phyloP scores from a whole-genome alignment of 208 protist species.

The Acanthamoeba triangularis region DNA sequence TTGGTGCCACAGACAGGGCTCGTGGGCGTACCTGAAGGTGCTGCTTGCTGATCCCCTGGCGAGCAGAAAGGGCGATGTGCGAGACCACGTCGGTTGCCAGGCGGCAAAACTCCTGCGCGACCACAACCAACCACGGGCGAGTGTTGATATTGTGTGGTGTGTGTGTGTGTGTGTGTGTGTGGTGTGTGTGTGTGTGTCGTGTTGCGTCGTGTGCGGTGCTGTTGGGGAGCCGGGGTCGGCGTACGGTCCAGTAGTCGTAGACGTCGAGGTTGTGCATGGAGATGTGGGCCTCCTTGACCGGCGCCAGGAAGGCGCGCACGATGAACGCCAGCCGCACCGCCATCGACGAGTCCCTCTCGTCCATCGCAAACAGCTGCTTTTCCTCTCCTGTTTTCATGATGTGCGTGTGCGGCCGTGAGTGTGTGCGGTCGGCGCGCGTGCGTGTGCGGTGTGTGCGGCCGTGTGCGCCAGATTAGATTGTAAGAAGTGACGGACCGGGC shows the following conservation, averaged over 20 bases:
- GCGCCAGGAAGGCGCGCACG: background rate
- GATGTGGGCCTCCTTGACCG: slow-evolving; percentile 17
- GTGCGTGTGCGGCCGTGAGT: too few relatives aligned
- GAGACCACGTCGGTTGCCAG: slow-evolving; percentile 27
- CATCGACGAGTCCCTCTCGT: slow-evolving; percentile 51
- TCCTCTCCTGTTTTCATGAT: background rate
- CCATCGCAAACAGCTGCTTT: slow-evolving; percentile 46
- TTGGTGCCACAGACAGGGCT: background rate
- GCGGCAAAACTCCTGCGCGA: slow-evolving; percentile 51
- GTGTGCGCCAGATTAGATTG: background rate
- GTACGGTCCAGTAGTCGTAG: slow-evolving; percentile 42
- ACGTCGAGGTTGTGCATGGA: slow-evolving; percentile 59
- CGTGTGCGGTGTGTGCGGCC: too few relatives aligned
- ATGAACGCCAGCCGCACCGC: slow-evolving; percentile 51
- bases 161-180: background rate
- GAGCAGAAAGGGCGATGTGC: slow-evolving; percentile 9
- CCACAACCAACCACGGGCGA: too few relatives aligned
- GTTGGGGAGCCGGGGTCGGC: background rate
- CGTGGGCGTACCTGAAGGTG: background rate
- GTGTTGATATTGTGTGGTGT: too few relatives aligned
- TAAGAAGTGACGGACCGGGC: background rate
- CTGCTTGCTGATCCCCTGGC: slow-evolving; percentile 47
- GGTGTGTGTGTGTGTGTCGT: background rate
- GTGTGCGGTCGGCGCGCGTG: too few relatives aligned
- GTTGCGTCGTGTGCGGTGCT: background rate